Percentiles rank a stretch among this genome's conserved stretches.
Conservation (phyloP, 2,329 filamentous ascomycete genomes). For the Colletotrichum lupini region DNA sequence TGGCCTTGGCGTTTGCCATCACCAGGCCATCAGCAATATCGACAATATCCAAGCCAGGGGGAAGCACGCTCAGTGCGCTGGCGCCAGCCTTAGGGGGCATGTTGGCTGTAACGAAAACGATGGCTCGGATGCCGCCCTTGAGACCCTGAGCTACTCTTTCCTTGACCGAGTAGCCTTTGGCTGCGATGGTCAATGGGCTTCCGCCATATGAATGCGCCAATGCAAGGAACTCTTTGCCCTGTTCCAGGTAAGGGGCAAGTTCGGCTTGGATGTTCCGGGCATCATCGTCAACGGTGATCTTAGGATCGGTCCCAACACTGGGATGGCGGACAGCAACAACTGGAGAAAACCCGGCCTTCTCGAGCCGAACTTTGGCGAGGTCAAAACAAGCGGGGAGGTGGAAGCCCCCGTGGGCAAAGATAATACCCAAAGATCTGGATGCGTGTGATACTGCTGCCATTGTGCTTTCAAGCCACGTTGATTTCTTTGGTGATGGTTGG, state of each 20-base stretch:
- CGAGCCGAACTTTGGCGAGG: neutral
- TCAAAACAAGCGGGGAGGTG: constrained; percentile 16
- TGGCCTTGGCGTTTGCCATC: constrained; percentile 11
- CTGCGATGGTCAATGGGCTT: constrained; percentile 3
- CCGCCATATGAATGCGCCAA: constrained; percentile 22
- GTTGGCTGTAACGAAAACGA: constrained; percentile 10
- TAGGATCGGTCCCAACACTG: neutral
- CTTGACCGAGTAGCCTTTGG: constrained; percentile 4
- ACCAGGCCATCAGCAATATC: constrained; percentile 2
- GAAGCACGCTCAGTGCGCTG: constrained; percentile 15
- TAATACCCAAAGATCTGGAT: neutral
- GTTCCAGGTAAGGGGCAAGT: neutral
- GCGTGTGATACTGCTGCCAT: neutral
- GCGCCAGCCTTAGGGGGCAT: constrained; percentile 11
- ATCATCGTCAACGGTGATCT: constrained; percentile 14
- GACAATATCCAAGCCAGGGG: constrained; percentile 14
- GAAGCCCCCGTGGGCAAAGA: constrained; percentile 18
- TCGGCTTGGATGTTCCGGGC: constrained; percentile 9
- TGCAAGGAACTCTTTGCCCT: constrained; percentile 14
- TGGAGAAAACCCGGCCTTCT: constrained; percentile 12
- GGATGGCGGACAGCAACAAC: constrained; percentile 16
- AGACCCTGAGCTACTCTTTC: neutral
- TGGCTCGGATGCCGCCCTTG: constrained; percentile 7
- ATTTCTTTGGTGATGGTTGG: too few relatives aligned
- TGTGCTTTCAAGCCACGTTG: neutral